These are phyloP conservation scores for Malassezia yamatoensis DNA, from an alignment of 1,284 basidiomycete species.

Conservation along the genomic window DNA sequence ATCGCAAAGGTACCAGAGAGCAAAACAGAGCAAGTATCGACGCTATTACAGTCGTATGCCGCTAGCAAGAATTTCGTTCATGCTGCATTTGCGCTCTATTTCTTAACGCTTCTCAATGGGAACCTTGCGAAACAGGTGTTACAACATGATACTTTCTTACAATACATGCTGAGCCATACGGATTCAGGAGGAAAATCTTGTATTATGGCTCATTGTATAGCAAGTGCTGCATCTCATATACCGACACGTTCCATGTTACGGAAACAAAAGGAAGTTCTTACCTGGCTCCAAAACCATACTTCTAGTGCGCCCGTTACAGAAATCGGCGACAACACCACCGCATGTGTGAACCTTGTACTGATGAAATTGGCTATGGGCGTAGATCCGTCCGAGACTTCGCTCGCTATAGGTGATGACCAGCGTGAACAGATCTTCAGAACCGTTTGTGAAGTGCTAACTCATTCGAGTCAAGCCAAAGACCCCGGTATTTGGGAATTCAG, in stretches of 20 bases:
- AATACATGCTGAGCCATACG: neutral
- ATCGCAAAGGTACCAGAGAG: neutral
- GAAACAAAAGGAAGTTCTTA: neutral
- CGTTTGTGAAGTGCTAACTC: neutral
- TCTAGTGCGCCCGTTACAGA: neutral
- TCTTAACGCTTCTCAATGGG: conserved; percentile 5
- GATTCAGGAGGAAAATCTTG: neutral
- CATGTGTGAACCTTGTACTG: conserved; percentile 5
- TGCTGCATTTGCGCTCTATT: neutral
- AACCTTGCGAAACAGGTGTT: neutral
- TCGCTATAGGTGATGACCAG: conserved; percentile 7
- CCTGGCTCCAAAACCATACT: neutral
- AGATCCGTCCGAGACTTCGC: neutral
- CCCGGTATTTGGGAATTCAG: neutral
- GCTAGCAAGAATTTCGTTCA: neutral
- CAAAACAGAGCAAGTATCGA: neutral
- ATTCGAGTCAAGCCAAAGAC: neutral
- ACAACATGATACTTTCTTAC: neutral
- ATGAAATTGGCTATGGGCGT: conserved; percentile 13
- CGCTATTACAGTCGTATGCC: no score
- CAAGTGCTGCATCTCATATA: neutral
- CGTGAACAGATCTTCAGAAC: neutral
- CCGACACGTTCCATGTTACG: neutral
- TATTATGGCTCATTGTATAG: conserved; percentile 5
- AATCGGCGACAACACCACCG: neutral